phyloP scores from a whole-genome alignment of 768 basidiomycete species.

The Termitomyces sp. region DNA sequence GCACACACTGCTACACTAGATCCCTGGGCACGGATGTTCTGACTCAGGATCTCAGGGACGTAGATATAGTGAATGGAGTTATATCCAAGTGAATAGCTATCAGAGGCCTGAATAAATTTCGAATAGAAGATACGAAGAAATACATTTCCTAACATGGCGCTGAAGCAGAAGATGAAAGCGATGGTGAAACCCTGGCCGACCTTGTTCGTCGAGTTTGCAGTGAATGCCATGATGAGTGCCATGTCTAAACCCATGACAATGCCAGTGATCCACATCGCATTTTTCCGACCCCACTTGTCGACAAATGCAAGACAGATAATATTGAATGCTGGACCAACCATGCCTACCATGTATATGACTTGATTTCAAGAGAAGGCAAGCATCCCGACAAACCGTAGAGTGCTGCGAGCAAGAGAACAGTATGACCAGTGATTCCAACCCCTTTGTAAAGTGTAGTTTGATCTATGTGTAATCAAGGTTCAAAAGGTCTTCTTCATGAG shows the following conservation, averaged over 20 bases:
- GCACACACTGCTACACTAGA: background rate
- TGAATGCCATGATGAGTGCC: constrained; percentile 9
- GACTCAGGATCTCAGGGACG: background rate
- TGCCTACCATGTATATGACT: background rate
- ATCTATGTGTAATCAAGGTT: background rate
- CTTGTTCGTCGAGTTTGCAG: constrained; percentile 1
- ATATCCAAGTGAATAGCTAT: background rate
- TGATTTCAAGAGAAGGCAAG: background rate
- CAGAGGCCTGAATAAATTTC: background rate
- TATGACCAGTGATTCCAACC: background rate
- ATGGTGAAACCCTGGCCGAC: constrained; percentile 7
- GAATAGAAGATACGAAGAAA: background rate
- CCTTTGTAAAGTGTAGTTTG: background rate
- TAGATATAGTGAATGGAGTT: background rate
- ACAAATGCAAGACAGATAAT: constrained; percentile 8
- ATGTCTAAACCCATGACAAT: constrained; percentile 10
- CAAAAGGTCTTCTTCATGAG: background rate
- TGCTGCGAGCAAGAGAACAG: background rate
- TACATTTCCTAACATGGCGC: background rate
- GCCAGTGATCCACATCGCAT: constrained; percentile 5
- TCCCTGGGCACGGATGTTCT: background rate
- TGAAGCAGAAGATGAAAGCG: constrained; percentile 3
- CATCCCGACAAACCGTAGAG: background rate
- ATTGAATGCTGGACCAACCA: constrained; percentile 3
- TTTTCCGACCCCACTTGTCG: constrained; percentile 9